Evolutionary conservation across 2,329 filamentous ascomycete species (phyloP).

Genomic region (Colletotrichum lini): DNA sequence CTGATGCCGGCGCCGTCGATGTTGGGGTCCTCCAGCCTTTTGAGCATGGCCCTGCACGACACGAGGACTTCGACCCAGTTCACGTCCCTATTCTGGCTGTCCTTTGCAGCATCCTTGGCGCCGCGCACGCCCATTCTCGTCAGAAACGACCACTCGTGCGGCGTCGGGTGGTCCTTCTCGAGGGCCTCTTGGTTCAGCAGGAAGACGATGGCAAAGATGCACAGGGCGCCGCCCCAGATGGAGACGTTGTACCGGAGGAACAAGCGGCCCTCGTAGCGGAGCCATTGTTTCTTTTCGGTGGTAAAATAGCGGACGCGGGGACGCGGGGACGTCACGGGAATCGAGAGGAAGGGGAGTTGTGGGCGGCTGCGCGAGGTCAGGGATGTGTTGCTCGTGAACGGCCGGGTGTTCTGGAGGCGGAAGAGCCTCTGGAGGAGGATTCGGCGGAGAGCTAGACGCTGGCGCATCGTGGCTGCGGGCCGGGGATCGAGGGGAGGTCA

Average conservation of each 20-base stretch:
- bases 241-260: conserved; percentile 78
- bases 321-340: conserved; percentile 60
- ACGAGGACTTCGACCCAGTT: conserved; percentile 80
- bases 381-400: conserved; percentile 43
- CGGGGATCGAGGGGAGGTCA: not conserved
- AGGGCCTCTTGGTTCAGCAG: conserved; percentile 81
- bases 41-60: conserved; percentile 71
- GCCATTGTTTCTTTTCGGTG: conserved; percentile 80
- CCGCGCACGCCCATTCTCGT: conserved; percentile 78
- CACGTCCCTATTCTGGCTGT: conserved; percentile 65
- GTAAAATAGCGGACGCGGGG: conserved; percentile 80
- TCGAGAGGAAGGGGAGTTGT: conserved; percentile 67
- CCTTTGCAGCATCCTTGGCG: conserved; percentile 71
- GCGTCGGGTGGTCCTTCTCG: conserved; percentile 84
- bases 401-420: conserved; percentile 37
- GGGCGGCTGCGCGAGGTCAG: conserved; percentile 55
- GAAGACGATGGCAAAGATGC: conserved; percentile 73
- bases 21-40: conserved; percentile 77
- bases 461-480: conserved; percentile 53
- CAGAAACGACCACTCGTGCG: conserved; percentile 83
- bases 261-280: conserved; percentile 79
- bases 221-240: conserved; percentile 74
- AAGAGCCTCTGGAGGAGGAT: conserved; percentile 47
- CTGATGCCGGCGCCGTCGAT: conserved; percentile 77
- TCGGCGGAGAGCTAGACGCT: conserved; percentile 55